Evolutionary conservation across 805 yeast genomes (phyloP), one percentile per base, ranked within the genome.

Genomic region (Torulaspora delbrueckii): DNA sequence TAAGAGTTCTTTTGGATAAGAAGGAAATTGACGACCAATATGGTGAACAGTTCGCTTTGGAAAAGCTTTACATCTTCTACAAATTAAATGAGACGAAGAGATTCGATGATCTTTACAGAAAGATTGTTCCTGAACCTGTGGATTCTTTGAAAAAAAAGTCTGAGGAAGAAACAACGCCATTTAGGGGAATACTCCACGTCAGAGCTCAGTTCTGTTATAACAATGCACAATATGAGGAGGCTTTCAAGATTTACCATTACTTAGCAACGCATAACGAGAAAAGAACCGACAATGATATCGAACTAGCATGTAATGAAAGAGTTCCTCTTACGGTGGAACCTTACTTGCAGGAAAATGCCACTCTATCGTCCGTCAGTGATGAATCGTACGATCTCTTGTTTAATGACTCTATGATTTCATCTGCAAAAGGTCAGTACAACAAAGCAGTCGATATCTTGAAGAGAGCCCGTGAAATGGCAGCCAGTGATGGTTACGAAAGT

Each of bases 221-320:
- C 46, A 57, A 62, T 19, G 89, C 88, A 14, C 55, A 73, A 26
- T 69, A 75, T 45, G 65, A 60, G 6, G 68, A 76, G 37, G 76
- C 90, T 0, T 69, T 78, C 49, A 57, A 65, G 10, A 53, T 82
- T 4, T 84, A 83, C 57, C 66, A 71, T 37, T 66, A 71, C 2
- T 65, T 84, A 48, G 60, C 78, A 9, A 42, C 61, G 3, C 42
- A 60, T 7, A 63, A 69, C 24, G 56, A 64, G 38, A 56, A 66
- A 39, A 65, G 63, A 27, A 70, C 67, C 3, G 52, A 54, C 3
- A 68, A 66, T 34, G 60, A 62, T 34, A 50, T 73, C 33, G 95
- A 85, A 62, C 65, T 85, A 46, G 66, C 77, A 25, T 80, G 84
- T 47, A 85, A 85, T 57, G 85, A 83, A 62, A 72, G 82, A 48